Percentiles rank a stretch among this genome's conserved stretches.
phyloP scores from a whole-genome alignment of 2,329 filamentous ascomycete genomes.

The Drechslerella stenobrocha region DNA sequence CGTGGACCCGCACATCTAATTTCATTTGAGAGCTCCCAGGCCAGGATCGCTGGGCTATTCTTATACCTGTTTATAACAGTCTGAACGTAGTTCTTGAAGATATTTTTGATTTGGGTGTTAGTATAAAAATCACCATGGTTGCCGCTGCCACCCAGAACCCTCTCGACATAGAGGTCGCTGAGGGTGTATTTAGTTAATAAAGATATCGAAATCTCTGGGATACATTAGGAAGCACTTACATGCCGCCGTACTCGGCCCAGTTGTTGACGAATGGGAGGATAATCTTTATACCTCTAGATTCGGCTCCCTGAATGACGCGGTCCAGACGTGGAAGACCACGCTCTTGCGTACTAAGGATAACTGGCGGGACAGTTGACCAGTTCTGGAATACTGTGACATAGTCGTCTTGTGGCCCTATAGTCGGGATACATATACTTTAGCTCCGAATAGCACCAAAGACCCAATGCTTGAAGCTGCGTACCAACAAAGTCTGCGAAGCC shows the following conservation, averaged over 20 bases:
- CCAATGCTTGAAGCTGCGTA: slow-evolving; percentile 8
- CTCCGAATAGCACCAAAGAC: background rate
- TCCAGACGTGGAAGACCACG: slow-evolving; percentile 65
- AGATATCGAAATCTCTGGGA: background rate
- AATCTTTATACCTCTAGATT: slow-evolving; percentile 65
- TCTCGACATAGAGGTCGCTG: slow-evolving; percentile 43
- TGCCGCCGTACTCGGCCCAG: slow-evolving; percentile 70
- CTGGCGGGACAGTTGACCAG: slow-evolving; percentile 42
- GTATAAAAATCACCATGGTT: slow-evolving; percentile 64
- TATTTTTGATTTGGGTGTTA: slow-evolving; percentile 60
- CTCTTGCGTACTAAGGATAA: slow-evolving; percentile 32
- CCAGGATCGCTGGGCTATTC: slow-evolving; percentile 64
- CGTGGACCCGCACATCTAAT: slow-evolving; percentile 60
- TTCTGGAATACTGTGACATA: slow-evolving; percentile 47
- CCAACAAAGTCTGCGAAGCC: slow-evolving; percentile 63
- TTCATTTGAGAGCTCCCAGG: slow-evolving; percentile 71
- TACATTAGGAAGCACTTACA: slow-evolving; percentile 57
- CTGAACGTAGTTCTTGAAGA: slow-evolving; percentile 67
- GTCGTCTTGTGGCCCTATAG: slow-evolving; percentile 33
- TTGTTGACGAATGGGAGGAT: slow-evolving; percentile 71
- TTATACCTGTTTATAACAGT: slow-evolving; percentile 65
- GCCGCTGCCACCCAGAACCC: slow-evolving; percentile 60
- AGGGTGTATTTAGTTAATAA: background rate
- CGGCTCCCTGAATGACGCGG: slow-evolving; percentile 65
- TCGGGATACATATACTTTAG: slow-evolving; percentile 10